Evolutionary conservation across 1,284 basidiomycete genomes (phyloP).

Genomic region (Anthracocystis walkeri): DNA sequence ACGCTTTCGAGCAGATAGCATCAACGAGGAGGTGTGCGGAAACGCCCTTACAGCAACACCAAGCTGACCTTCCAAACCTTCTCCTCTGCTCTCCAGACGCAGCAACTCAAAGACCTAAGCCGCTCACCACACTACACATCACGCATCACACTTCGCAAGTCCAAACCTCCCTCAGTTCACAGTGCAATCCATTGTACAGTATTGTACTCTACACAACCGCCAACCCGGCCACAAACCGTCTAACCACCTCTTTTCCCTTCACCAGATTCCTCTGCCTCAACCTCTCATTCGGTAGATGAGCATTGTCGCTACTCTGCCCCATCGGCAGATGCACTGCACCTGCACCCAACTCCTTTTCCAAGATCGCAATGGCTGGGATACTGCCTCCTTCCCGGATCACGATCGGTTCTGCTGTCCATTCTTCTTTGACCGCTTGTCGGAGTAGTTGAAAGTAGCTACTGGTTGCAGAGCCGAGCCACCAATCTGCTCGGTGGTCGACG

Average conservation of each 20-base stretch:
- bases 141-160: neutral
- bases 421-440: constrained; percentile 81
- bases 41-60: neutral
- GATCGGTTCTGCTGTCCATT: constrained; percentile 82
- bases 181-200: neutral
- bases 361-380: constrained; percentile 84
- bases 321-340: constrained; percentile 87
- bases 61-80: neutral
- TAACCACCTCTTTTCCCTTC: constrained; percentile 40
- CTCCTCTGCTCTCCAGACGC: neutral
- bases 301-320: constrained; percentile 80
- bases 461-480: constrained; percentile 92
- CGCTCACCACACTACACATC: no score
- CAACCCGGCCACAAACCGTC: constrained; percentile 37
- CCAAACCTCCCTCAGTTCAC: neutral
- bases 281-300: constrained; percentile 86
- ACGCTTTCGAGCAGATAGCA: neutral
- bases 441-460: constrained; percentile 85
- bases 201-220: constrained; percentile 5
- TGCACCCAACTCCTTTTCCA: constrained; percentile 85
- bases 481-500: constrained; percentile 87
- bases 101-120: constrained; percentile 9
- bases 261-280: constrained; percentile 81
- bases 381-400: constrained; percentile 82
- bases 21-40: neutral